Evolutionary conservation across 129 eudicot genomes (phyloP).

Genomic region (Deinandra increscens): DNA sequence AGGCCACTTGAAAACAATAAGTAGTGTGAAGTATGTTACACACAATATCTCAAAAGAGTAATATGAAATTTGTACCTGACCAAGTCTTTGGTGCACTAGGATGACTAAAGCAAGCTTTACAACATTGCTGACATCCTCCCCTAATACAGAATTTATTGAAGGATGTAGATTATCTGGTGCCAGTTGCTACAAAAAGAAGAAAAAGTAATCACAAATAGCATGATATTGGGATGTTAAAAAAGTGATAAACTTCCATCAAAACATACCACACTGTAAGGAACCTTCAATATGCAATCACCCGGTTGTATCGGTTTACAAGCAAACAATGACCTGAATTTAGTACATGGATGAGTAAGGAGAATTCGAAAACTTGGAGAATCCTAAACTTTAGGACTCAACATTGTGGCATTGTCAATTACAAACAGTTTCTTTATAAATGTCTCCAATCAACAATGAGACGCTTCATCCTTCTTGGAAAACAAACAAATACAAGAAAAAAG

Average conservation of each 20-base stretch:
- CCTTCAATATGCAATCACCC: slow-evolving; percentile 70
- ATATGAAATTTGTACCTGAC: slow-evolving; percentile 41
- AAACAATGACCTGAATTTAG: slow-evolving; percentile 52
- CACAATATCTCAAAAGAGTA: background rate
- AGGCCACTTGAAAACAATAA: background rate
- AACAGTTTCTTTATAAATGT: no score
- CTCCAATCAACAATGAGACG: no score
- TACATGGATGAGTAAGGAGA: background rate
- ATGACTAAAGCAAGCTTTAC: slow-evolving; percentile 78
- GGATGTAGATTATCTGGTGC: slow-evolving; percentile 71
- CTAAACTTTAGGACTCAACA: background rate
- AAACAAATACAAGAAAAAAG: no score
- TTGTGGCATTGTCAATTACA: background rate
- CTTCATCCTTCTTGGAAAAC: no score
- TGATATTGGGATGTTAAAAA: background rate
- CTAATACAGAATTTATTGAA: slow-evolving; percentile 42
- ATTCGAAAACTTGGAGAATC: background rate
- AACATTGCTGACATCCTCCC: slow-evolving; percentile 49
- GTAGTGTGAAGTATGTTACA: background rate
- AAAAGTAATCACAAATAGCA: background rate
- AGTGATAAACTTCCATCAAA: background rate
- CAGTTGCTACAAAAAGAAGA: slow-evolving; percentile 52
- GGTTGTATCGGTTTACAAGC: slow-evolving; percentile 53
- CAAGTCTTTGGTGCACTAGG: slow-evolving; percentile 62
- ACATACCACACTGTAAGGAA: slow-evolving; percentile 68